Conservation (phyloP, 768 basidiomycete genomes). For the Cyathus striatus region DNA sequence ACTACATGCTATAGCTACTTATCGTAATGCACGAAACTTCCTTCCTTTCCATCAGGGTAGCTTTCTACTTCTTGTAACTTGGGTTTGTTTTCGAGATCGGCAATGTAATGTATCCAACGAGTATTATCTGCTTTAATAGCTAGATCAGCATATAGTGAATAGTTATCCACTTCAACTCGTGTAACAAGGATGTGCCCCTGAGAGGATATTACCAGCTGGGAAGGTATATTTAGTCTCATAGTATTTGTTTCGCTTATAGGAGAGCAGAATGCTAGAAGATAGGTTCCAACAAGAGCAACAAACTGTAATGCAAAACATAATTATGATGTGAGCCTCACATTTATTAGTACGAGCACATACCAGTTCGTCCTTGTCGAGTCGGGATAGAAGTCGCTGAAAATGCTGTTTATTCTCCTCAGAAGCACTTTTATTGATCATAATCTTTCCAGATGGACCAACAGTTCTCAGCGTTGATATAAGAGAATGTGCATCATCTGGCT, state of each 20-base stretch:
- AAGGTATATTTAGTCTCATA: conserved; percentile 46
- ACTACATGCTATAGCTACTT: no score
- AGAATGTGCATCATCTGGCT: conserved; percentile 35
- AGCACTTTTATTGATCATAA: conserved; percentile 32
- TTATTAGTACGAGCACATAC: conserved; percentile 30
- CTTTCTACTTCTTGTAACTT: no score
- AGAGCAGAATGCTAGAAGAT: conserved; percentile 56
- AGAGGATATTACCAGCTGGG: conserved; percentile 33
- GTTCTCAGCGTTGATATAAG: conserved; percentile 50
- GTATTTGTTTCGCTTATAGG: conserved; percentile 40
- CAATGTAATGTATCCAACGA: conserved; percentile 30
- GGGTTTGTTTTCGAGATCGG: no score
- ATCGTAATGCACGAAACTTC: no score
- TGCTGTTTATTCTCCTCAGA: conserved; percentile 36
- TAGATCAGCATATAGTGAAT: conserved; percentile 54
- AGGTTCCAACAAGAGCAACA: conserved; percentile 44
- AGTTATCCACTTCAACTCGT: conserved; percentile 53
- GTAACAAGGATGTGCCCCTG: conserved; percentile 44
- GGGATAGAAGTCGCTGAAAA: conserved; percentile 44
- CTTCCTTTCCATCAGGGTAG: no score
- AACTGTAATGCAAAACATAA: conserved; percentile 35
- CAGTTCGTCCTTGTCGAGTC: conserved; percentile 47
- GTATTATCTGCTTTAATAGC: conserved; percentile 34
- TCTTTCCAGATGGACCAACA: conserved; percentile 44
- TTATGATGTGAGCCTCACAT: background rate